phyloP scores from a whole-genome alignment of 257 asterid genomes.

The Solanum chiquidenum region DNA sequence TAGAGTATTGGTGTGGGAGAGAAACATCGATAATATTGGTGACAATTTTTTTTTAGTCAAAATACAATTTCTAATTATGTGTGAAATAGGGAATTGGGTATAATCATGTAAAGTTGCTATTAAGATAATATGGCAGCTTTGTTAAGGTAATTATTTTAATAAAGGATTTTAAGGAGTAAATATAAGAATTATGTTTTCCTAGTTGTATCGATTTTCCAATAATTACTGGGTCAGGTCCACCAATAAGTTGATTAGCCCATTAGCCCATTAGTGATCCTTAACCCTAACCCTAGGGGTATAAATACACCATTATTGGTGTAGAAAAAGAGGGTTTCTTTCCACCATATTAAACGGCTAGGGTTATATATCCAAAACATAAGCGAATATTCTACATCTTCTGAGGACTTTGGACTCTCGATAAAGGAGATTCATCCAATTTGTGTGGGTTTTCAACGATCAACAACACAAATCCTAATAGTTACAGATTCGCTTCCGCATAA shows the following conservation, averaged over 20 bases:
- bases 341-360: not conserved
- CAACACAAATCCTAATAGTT: not conserved
- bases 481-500: not conserved
- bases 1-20: not conserved
- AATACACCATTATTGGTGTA: not conserved
- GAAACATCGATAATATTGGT: not conserved
- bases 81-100: not conserved
- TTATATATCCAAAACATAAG: not conserved
- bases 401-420: not conserved
- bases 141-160: not conserved
- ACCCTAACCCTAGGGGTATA: not conserved
- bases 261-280: not conserved
- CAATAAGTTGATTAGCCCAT: not conserved
- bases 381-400: not conserved
- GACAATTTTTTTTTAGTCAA: not conserved
- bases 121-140: not conserved
- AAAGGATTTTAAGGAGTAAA: not conserved
- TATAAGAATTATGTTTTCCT: not conserved
- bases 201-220: not conserved
- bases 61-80: not conserved
- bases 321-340: not conserved
- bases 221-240: not conserved
- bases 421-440: not conserved
- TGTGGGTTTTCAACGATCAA: not conserved
- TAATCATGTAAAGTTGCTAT: too few relatives aligned